Evolutionary conservation across 23 red algal genomes (phyloP), one percentile per base, ranked within the genome.

Genomic region (Cyanidium caldarium): DNA sequence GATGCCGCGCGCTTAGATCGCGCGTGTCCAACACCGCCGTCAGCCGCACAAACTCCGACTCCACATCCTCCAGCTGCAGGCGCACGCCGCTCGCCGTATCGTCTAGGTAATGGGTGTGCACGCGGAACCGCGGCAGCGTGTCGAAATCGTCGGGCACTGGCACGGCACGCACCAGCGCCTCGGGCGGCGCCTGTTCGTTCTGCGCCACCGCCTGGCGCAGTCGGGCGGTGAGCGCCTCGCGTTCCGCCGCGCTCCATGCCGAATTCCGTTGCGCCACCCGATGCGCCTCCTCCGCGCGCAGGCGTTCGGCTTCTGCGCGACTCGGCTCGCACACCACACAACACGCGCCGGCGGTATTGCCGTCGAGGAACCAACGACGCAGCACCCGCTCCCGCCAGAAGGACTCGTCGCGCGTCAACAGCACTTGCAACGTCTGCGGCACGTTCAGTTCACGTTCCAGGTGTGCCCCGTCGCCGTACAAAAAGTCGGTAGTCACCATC

Each of bases 401-500:
- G 0, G 38, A 38, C 19, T 75, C 70, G 2, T 58, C 34, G 34
- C 2, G 38, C 1, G 34, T 19, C 30, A 17, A 10, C 19, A 75
- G 17, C 7, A 7, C 3, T 2, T 35, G 13, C 10, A 75, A 19
- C 35, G 37, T 46, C 35, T 46, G 35, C 30, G 58, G 45, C n/a
- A 75, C 41, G 39, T 75, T 46, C 7, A 75, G 58, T 1, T 34
- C 35, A 0, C 38, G 45, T n/a, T 26, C 1, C 0, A 75, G 21
- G 31, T 61, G 31, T 28, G 7, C 51, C 23, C 5, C 10, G 2
- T 75, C 70, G 58, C 33, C 10, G 35, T 75, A 75, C 17, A 75
- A 75, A 75, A 75, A 75, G 39, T 75, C 51, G n/a, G 51, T 13
- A 16, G 43, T 75, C 15, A 75, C 10, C 46, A 75, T 5, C 10